Conservation (phyloP, 2,329 filamentous ascomycete genomes). For the Colletotrichum limetticola region DNA sequence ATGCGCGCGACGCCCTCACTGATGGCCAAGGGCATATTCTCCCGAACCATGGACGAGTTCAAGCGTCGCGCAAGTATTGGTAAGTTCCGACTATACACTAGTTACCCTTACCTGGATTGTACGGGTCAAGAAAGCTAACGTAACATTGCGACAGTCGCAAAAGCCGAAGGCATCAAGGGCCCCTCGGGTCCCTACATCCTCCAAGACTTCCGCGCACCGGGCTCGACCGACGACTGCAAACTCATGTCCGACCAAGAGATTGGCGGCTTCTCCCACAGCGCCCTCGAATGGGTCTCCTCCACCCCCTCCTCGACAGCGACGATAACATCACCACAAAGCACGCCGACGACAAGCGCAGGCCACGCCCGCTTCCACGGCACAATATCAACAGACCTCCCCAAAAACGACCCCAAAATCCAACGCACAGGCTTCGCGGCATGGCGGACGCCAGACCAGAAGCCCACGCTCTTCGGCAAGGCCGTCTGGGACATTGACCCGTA, state of each 20-base stretch:
- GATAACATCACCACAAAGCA: slow-evolving; percentile 31
- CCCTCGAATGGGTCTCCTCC: slow-evolving; percentile 71
- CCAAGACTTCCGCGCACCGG: slow-evolving; percentile 67
- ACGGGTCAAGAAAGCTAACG: background rate
- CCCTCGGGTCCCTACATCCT: slow-evolving; percentile 73
- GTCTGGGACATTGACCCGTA: slow-evolving; percentile 94
- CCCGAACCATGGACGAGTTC: slow-evolving; percentile 70
- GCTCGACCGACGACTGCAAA: slow-evolving; percentile 68
- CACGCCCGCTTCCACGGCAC: slow-evolving; percentile 87
- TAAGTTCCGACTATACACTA: slow-evolving; percentile 42
- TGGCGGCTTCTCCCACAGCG: slow-evolving; percentile 83
- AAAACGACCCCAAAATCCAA: slow-evolving; percentile 77
- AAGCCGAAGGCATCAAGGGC: slow-evolving; percentile 74
- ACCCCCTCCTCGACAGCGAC: slow-evolving; percentile 32
- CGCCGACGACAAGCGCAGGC: slow-evolving; percentile 38
- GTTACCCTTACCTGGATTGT: background rate
- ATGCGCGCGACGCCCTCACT: slow-evolving; percentile 62
- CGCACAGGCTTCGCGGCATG: slow-evolving; percentile 91
- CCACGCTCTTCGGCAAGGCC: slow-evolving; percentile 86
- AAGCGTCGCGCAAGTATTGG: slow-evolving; percentile 66
- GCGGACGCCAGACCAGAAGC: slow-evolving; percentile 80
- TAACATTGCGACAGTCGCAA: slow-evolving; percentile 63
- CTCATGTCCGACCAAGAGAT: slow-evolving; percentile 89
- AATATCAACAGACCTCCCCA: slow-evolving; percentile 88
- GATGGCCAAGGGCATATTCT: slow-evolving; percentile 62